A percentile compares a stretch with the other conserved stretches of the same genome.
Conservation (phyloP, 2,329 filamentous ascomycete species). For the Botrytis squamosa region DNA sequence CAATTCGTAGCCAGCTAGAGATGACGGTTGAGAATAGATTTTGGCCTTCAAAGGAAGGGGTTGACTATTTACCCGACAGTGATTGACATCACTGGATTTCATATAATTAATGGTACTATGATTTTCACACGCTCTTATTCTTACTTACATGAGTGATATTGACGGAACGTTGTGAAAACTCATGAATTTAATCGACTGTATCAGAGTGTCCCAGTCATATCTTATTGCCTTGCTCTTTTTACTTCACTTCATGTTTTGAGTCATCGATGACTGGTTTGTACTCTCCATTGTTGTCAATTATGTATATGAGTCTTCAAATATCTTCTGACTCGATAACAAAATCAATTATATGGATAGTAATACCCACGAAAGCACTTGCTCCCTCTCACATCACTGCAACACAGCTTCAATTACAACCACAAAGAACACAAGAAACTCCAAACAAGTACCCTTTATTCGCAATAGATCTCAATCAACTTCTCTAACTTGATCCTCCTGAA, state of each 20-base stretch:
- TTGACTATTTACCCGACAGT: no score
- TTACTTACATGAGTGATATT: background rate
- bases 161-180: background rate
- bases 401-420: background rate
- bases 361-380: background rate
- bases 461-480: background rate
- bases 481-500: background rate
- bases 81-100: no score
- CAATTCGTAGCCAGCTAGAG: background rate
- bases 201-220: background rate
- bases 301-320: background rate
- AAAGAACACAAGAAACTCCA: background rate
- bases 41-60: no score
- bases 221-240: background rate
- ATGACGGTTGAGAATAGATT: background rate
- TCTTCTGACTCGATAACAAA: background rate
- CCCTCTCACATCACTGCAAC: background rate
- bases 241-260: background rate
- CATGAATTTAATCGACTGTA: background rate
- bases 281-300: background rate
- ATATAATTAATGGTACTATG: background rate
- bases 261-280: background rate
- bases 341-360: background rate
- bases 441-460: background rate
- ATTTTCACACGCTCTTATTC: background rate